Percentiles rank a stretch among this genome's conserved stretches.
phyloP scores from a whole-genome alignment of 306 rosid species.

The Acacia confusa region DNA sequence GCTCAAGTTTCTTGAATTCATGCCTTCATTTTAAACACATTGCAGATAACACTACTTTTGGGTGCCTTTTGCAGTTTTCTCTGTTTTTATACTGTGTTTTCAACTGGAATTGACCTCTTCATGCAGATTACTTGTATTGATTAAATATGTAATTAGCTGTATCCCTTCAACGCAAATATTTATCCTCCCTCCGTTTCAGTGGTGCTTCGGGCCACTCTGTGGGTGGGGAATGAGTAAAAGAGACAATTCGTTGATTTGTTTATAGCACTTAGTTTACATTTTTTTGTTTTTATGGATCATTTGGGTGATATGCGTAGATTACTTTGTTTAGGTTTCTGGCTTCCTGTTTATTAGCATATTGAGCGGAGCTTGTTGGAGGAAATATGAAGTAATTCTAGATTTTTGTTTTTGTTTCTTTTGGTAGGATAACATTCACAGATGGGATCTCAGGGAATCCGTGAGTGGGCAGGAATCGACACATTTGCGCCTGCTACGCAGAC shows the following conservation, averaged over 20 bases:
- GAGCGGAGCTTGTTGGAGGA: background rate
- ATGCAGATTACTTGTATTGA: background rate
- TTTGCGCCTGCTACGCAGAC: constrained; percentile 89
- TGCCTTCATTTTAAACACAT: background rate
- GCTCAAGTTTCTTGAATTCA: background rate
- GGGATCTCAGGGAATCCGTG: constrained; percentile 77
- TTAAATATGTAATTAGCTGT: background rate
- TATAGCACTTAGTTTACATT: background rate
- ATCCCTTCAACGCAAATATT: background rate
- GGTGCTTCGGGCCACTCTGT: background rate
- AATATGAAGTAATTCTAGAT: background rate
- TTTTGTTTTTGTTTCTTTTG: background rate
- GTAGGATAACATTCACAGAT: constrained; percentile 32
- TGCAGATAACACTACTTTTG: background rate
- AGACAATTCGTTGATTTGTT: background rate
- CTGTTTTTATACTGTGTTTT: background rate
- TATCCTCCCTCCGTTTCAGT: background rate
- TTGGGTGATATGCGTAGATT: background rate
- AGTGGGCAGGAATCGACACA: constrained; percentile 85
- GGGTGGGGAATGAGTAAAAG: background rate
- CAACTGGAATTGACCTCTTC: background rate
- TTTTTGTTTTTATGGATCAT: background rate
- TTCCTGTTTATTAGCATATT: constrained; percentile 1
- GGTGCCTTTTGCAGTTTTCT: background rate
- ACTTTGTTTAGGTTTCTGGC: constrained; percentile 15